These are phyloP conservation scores for Plectosphaerella cucumerina DNA, from an alignment of 2,329 filamentous ascomycete genomes.

Conservation along the genomic window DNA sequence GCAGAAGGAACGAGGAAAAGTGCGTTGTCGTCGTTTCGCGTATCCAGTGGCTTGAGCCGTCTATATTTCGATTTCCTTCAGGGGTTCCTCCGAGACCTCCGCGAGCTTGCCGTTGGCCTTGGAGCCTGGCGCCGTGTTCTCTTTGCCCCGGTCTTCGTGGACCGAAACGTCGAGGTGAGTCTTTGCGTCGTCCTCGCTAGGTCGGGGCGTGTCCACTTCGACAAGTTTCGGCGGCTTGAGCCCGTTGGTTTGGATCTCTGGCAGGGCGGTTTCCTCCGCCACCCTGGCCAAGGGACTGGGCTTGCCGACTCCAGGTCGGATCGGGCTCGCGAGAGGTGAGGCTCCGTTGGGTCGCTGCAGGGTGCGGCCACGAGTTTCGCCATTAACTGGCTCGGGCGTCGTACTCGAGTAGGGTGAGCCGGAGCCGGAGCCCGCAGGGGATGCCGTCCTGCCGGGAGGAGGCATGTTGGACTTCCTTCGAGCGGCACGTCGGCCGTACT, in stretches of 20 bases:
- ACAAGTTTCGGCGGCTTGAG: constrained; percentile 47
- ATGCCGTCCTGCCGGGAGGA: constrained; percentile 35
- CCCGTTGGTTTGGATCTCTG: constrained; percentile 29
- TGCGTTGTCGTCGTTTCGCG: constrained; percentile 12
- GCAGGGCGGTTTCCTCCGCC: constrained; percentile 58
- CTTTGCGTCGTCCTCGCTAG: constrained; percentile 37
- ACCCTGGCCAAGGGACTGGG: constrained; percentile 71
- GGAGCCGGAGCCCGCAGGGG: constrained; percentile 43
- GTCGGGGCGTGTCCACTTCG: constrained; percentile 51
- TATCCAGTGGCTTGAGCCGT: constrained; percentile 15
- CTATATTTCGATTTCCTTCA: constrained; percentile 62
- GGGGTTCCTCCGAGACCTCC: constrained; percentile 42
- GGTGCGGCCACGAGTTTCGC: constrained; percentile 64
- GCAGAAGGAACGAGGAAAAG: constrained; percentile 5
- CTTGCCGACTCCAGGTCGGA: constrained; percentile 61
- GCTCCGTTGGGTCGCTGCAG: constrained; percentile 65
- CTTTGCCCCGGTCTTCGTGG: constrained; percentile 35
- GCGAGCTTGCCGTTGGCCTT: constrained; percentile 41
- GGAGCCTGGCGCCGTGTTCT: constrained; percentile 21
- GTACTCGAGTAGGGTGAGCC: constrained; percentile 60
- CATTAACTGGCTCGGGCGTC: constrained; percentile 42
- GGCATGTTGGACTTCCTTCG: constrained; percentile 49
- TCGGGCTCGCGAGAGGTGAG: constrained; percentile 61
- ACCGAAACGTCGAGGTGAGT: constrained; percentile 14
- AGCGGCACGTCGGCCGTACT: constrained; percentile 67